Base-by-base conservation (phyloP, 176 grass and related monocot species). In the Musa itinerans region DNA sequence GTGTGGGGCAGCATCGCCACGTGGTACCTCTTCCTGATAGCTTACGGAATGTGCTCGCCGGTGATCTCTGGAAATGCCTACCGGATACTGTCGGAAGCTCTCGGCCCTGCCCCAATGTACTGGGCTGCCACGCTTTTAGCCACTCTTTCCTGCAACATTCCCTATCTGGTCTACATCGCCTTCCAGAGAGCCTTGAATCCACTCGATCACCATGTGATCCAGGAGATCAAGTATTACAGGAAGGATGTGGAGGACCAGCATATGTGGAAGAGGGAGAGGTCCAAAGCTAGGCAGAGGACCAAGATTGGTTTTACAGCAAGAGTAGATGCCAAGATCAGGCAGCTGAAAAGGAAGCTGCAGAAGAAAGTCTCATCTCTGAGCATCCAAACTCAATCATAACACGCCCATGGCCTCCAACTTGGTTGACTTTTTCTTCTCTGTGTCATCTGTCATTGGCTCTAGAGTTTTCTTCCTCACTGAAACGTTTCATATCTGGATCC, bases 281-380 rank as follows among this genome's bases (percentile, higher is more conserved):
- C 89, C 2, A 96, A 92, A 77, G 89, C 93, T 11, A 76, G 93
- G 71, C 89, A 90, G 80, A 76, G 75, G 76, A 96, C 93, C 1
- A 96, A 96, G 90, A 96, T 90, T 73, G 89, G 89, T 67, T 92
- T 92, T 84, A 96, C 87, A 0, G 93, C 90, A 0, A 90, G 89
- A 81, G 93, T 96, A 1, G 93, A 96, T 54, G 87, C 93, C 2
- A 96, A 96, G 88, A 96, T 92, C 50, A 96, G 85, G 76, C 87
- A 96, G 69, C 77, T 96, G 50, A 96, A 73, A 77, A 81, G 87
- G 71, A 88, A 79, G 74, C 84, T 96, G 74, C 89, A 96, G 67
- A 96, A 83, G 69, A 92, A 90, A 84, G 65, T 48, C 34, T 83
- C 87, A 22, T 83, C 89, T 13, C 71, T 92, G 69, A 87, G 34